Base-by-base conservation (phyloP, 208 protist species). In the Balamuthia mandrillaris region DNA sequence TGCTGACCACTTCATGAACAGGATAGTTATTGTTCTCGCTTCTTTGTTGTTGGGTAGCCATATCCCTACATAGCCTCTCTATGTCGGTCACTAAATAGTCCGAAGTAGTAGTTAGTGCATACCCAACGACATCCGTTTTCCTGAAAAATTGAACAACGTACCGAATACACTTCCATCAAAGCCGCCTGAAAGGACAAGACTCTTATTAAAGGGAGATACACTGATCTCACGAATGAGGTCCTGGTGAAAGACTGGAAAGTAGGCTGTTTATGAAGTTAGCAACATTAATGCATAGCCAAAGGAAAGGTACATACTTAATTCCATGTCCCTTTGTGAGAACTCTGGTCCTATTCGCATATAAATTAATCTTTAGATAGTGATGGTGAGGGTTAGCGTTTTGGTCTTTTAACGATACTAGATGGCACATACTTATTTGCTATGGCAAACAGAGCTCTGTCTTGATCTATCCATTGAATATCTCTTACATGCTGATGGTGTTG, bases 11-110 rank as follows among this genome's bases (percentile, higher is more conserved):
- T 82, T 82, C 74, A 6, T 52, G 35, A 42, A 45, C 58, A 5
- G 74, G 74, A 37, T 82, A 82, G 14, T 65, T 82, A 52, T 52
- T 82, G 51, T 82, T 82, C 51, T 82, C 74, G 27, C 74, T 82
- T 29, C 65, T 45, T 29, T 82, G 74, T 27, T 82, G 74, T 6
- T 82, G 51, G 1, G 74, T 65, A 12, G 74, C 51, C 27, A 82
- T 82, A 33, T 82, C 74, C 16, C 65, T 42, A 37, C 74, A 82
- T 27, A 82, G 49, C 45, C 74, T 45, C 41, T 52, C 65, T 5
- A 82, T 65, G 51, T 82, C 74, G 21, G 74, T 82, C 27, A 82
- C 74, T 82, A 42, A n/a, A 47, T 27, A 39, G 18, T 63, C 33
- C n/a, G 33, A 6, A 29, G 33, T 9, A 63, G n/a, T 24, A 63